Percentiles rank a stretch among this genome's conserved stretches.
Evolutionary conservation across 1,139 yeast species (phyloP).

Genomic region (Nadsonia starkeyi-henricii): DNA sequence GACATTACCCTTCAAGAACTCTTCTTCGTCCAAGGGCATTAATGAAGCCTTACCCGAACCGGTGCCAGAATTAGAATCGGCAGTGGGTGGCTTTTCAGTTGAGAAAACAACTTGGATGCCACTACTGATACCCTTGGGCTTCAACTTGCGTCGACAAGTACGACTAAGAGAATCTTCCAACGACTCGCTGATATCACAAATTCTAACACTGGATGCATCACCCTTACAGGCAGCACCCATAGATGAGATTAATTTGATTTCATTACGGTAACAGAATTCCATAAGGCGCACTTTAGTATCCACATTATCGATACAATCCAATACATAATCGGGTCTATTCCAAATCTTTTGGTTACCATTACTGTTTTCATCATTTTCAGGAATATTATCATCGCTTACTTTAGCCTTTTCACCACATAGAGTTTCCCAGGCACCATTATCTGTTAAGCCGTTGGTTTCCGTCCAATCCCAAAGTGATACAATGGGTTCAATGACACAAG

Average conservation of each 20-base stretch:
- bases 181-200: conserved; percentile 64
- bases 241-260: conserved; percentile 55
- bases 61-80: neutral
- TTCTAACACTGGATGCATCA: conserved; percentile 68
- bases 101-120: conserved; percentile 85
- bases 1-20: conserved; percentile 66
- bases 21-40: conserved; percentile 70
- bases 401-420: conserved; percentile 21
- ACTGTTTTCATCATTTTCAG: conserved; percentile 17
- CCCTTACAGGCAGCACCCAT: conserved; percentile 96
- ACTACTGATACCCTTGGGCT: conserved; percentile 56
- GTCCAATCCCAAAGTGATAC: conserved; percentile 60
- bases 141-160: conserved; percentile 68
- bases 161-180: conserved; percentile 93
- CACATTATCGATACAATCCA: conserved; percentile 91
- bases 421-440: conserved; percentile 5
- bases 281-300: conserved; percentile 87
- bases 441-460: conserved; percentile 34
- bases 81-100: conserved; percentile 62
- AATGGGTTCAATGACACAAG: conserved; percentile 69
- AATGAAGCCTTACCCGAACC: conserved; percentile 63
- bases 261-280: conserved; percentile 49
- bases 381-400: conserved; percentile 16
- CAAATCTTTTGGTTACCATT: conserved; percentile 16
- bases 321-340: conserved; percentile 40